Percentiles rank a stretch among this genome's conserved stretches.
Evolutionary conservation across 75 land plant species (phyloP).

Genomic region (Sequoia sempervirens): DNA sequence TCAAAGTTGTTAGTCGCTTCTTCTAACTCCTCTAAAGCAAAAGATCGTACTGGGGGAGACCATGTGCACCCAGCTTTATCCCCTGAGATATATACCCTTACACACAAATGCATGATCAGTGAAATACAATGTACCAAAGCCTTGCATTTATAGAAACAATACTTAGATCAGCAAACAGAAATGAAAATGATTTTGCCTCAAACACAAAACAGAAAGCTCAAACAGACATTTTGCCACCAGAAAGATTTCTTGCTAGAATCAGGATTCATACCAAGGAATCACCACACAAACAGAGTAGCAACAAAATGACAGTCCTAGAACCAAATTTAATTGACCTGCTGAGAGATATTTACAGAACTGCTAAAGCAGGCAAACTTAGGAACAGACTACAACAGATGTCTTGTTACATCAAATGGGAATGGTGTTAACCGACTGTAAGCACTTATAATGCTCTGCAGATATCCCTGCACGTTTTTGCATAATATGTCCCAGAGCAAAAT

Average conservation of each 20-base stretch:
- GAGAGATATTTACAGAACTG: neutral
- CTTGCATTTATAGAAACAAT: neutral
- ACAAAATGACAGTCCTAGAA: neutral
- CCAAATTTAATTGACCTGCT: neutral
- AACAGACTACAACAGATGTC: neutral
- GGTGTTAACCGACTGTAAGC: neutral
- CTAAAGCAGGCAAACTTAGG: neutral
- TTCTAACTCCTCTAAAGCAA: slow-evolving; percentile 76
- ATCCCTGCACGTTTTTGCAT: neutral
- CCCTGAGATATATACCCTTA: slow-evolving; percentile 66
- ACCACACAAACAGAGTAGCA: neutral
- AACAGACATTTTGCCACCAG: neutral
- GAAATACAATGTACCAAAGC: neutral
- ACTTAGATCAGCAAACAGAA: neutral
- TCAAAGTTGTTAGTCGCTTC: slow-evolving; percentile 88
- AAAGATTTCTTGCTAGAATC: neutral
- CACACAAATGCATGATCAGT: neutral
- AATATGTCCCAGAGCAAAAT: neutral
- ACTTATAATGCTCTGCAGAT: neutral
- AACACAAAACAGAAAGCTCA: neutral
- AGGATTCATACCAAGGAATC: neutral
- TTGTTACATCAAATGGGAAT: neutral
- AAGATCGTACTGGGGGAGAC: slow-evolving; percentile 60
- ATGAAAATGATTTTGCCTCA: neutral
- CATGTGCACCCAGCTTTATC: slow-evolving; percentile 49